Base-by-base conservation (phyloP, 2,329 filamentous ascomycete genomes). In the Exophiala xenobiotica region DNA sequence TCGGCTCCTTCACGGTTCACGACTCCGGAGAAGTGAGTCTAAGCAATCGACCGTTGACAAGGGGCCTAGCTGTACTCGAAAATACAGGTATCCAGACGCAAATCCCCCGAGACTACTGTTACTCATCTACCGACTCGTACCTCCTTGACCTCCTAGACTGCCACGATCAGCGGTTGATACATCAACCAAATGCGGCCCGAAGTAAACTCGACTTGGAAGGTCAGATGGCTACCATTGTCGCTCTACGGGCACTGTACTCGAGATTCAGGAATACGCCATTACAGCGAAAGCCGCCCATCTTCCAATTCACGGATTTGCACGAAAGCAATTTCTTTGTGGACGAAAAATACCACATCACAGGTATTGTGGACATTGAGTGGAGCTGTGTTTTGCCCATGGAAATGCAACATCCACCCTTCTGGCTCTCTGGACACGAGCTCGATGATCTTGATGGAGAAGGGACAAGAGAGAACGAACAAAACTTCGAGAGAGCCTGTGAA, bases 261-360 rank as follows among this genome's bases (percentile, higher is more conserved):
- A 66, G 54, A 40, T 68, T 53, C 63, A 62, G 50, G 19, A 58
- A 55, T 4, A 52, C 54, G n/a, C 65, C 69, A 52, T 56, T 67
- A 24, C 62, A 64, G 9, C 48, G 64, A 20, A 68, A 68, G 1
- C 67, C 67, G 1, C 73, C 70, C 52, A 53, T 66, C 20, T 43
- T 43, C n/a, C 20, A 27, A 16, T 27, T 43, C 22, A 43, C 40
- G 23, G 40, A 31, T 43, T 27, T 43, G 3, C 40, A 43, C 23
- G 40, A 43, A 43, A 29, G 24, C 40, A 43, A 43, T 27, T 16
- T 43, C 12, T 43, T 43, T 16, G 40, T 43, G 22, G 23, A 43
- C 40, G 20, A 43, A 45, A 65, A 67, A 23, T 64, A 63, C 61
- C 42, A 65, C 29, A 60, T 65, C 19, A 63, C 29, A 8, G 55